These are phyloP conservation scores for Tuber aestivum DNA, from an alignment of 495 filamentous ascomycete genomes.

Conservation along the genomic window DNA sequence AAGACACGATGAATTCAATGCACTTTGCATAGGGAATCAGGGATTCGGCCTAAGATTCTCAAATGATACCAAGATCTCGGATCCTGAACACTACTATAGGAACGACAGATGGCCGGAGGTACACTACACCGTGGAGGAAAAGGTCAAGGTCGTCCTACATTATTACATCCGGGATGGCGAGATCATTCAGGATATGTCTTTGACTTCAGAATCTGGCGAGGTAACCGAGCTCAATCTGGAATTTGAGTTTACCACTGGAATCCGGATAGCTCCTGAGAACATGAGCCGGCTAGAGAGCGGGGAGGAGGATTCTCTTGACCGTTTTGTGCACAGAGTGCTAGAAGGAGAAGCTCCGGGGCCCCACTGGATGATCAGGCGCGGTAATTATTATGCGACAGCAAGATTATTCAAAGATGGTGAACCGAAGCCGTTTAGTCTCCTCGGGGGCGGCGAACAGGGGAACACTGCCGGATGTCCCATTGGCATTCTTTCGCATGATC, in stretches of 20 bases:
- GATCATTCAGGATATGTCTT: not conserved
- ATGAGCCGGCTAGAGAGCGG: too few species aligned
- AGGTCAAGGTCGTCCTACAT: not conserved
- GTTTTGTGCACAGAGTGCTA: not conserved
- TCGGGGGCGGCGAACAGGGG: not conserved
- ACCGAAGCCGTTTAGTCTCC: not conserved
- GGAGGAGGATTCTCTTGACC: not conserved
- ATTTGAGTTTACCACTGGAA: not conserved
- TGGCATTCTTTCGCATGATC: not conserved
- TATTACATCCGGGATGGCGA: not conserved
- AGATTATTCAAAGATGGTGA: not conserved
- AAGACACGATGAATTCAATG: not conserved
- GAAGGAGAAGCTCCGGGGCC: not conserved
- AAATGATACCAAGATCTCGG: not conserved
- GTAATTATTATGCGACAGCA: not conserved
- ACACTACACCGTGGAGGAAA: not conserved
- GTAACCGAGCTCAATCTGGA: not conserved
- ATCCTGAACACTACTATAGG: not conserved
- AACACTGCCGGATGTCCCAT: not conserved
- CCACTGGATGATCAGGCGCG: not conserved
- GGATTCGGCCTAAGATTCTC: not conserved
- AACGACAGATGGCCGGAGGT: not conserved
- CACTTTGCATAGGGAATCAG: not conserved
- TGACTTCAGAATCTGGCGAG: not conserved
- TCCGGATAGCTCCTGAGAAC: not conserved